Evolutionary conservation across 495 filamentous ascomycete genomes (phyloP).

Genomic region (Aspergillus indologenus): DNA sequence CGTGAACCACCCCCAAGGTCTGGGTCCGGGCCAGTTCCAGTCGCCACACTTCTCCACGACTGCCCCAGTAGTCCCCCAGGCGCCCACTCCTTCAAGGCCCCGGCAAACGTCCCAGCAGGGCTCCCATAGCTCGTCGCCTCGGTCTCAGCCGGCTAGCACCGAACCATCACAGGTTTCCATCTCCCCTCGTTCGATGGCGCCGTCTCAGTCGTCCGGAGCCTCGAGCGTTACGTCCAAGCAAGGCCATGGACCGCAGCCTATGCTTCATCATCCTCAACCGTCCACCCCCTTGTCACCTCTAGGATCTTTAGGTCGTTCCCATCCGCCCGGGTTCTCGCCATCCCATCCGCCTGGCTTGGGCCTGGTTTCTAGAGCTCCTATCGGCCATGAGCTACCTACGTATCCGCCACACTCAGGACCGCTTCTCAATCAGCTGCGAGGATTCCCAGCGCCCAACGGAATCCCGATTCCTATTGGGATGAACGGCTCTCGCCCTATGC

Average conservation of each 20-base stretch:
- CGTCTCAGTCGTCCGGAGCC: conserved; percentile 35
- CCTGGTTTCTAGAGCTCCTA: conserved; percentile 35
- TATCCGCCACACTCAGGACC: conserved; percentile 49
- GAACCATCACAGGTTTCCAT: conserved; percentile 38
- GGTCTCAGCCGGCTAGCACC: conserved; percentile 40
- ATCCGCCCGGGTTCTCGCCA: conserved; percentile 48
- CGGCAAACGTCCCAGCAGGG: conserved; percentile 81
- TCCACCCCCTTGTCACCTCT: conserved; percentile 54
- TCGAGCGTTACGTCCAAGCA: conserved; percentile 31
- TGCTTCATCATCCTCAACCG: conserved; percentile 49
- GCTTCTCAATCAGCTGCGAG: conserved; percentile 46
- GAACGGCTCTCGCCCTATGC: conserved; percentile 54
- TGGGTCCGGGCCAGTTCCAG: conserved; percentile 41
- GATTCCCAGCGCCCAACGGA: conserved; percentile 55
- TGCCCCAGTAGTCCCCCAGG: conserved; percentile 79
- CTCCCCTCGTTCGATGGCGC: conserved; percentile 40
- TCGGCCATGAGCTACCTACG: conserved; percentile 52
- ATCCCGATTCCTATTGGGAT: conserved; percentile 59
- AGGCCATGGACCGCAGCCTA: conserved; percentile 31
- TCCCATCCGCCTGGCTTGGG: conserved; percentile 58
- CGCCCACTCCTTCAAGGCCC: conserved; percentile 69
- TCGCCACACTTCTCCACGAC: conserved; percentile 79
- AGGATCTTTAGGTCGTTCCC: conserved; percentile 45
- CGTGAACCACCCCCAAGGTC: conserved; percentile 48
- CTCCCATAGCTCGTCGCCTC: conserved; percentile 64